Evolutionary conservation across 768 basidiomycete genomes (phyloP), one percentile per base, ranked within the genome.

Genomic region (Mycena crocata): DNA sequence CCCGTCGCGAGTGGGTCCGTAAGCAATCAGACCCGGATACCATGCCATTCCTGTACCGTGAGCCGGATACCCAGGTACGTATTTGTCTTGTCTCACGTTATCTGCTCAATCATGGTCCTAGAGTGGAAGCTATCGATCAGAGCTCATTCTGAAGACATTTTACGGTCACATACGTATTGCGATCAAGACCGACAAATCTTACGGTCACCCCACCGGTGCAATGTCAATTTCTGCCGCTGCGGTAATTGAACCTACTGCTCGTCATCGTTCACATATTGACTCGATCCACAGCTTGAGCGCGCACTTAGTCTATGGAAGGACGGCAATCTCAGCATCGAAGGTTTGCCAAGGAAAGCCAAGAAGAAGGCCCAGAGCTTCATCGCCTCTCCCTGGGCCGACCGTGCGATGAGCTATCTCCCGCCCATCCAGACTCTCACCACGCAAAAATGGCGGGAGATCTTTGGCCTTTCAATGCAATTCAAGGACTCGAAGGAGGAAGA

Each of bases 281-380:
- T n/a, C n/a, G n/a, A n/a, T n/a, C n/a, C n/a, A n/a, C 49, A 65
- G 64, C 8, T 58, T 1, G 64, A 65, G 57, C 56, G 64, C 12
- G 64, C 48, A 0, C 57, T 58, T n/a, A 3, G n/a, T 4, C 13
- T 65, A 2, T 58, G 57, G 15, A 24, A 35, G n/a, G 32, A 24
- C 15, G 64, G 64, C 7, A 2, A 5, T 0, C 39, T 31, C 39
- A 35, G n/a, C 30, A 30, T 24, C 0, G 32, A 49, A 31, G 44
- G 44, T 24, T 15, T 45, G 5, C 9, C 9, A 8, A 21, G 44
- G 8, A 45, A 45, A 24, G 44, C n/a, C 6, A 45, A 45, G 23
- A 6, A 23, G n/a, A 4, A 21, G 13, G 44, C 44, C 21, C 44
- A 5, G 5, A 45, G 44, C n/a, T 45, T 45, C 44, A 10, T 45